phyloP scores from a whole-genome alignment of 352 stramenopile genomes.

The Phytophthora tentaculata region DNA sequence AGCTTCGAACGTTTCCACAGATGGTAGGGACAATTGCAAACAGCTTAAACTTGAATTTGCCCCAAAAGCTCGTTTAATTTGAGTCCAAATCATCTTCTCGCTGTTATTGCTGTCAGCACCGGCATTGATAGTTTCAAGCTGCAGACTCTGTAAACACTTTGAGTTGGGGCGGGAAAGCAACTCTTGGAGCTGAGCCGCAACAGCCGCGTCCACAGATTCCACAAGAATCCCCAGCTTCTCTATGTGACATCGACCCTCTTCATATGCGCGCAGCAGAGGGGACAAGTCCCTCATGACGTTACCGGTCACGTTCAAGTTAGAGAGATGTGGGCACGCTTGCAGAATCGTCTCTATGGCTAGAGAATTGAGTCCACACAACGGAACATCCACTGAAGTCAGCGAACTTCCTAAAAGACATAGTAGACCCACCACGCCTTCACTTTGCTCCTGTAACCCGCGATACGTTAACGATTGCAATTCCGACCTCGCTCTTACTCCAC shows the following conservation, averaged over 20 bases:
- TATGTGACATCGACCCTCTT: constrained; percentile 22
- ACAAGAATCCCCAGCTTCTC: constrained; percentile 24
- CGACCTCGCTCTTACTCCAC: constrained; percentile 4
- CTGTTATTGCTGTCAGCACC: not conserved
- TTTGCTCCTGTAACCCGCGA: constrained; percentile 21
- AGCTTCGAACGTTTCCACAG: not conserved
- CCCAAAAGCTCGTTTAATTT: constrained; percentile 18
- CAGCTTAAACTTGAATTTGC: constrained; percentile 18
- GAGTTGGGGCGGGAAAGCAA: constrained; percentile 13
- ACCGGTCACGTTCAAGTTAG: constrained; percentile 18
- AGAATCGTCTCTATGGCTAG: constrained; percentile 29
- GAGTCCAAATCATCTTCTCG: constrained; percentile 16
- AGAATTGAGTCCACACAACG: constrained; percentile 21
- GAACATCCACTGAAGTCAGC: constrained; percentile 28
- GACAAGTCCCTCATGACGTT: constrained; percentile 26
- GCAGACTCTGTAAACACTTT: constrained; percentile 28
- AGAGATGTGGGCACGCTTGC: constrained; percentile 30
- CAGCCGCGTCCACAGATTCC: constrained; percentile 10
- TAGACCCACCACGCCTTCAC: constrained; percentile 17
- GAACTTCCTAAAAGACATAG: constrained; percentile 23
- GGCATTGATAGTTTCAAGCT: constrained; percentile 11
- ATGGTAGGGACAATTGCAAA: constrained; percentile 16
- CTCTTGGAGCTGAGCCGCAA: constrained; percentile 22
- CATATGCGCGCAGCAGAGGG: constrained; percentile 18
- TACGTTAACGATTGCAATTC: constrained; percentile 30